phyloP scores from a whole-genome alignment of 2,329 filamentous ascomycete species.

The Sarocladium brachiariae region DNA sequence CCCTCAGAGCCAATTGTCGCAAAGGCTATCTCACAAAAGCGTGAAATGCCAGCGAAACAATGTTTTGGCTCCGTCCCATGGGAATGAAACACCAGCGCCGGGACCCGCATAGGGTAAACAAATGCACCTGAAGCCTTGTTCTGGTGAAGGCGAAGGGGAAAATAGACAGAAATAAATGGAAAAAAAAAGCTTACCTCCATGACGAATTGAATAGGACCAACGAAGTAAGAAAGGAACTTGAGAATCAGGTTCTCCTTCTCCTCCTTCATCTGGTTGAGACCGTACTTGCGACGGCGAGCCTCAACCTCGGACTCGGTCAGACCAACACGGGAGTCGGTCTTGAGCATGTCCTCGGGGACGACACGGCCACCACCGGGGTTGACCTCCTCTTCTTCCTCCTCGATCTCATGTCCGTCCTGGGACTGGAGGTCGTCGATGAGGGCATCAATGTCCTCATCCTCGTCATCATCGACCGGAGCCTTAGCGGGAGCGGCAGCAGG shows the following conservation, averaged over 20 bases:
- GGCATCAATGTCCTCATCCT: conserved; percentile 75
- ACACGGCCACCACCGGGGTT: conserved; percentile 49
- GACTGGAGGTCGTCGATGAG: conserved; percentile 85
- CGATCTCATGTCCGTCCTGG: conserved; percentile 61
- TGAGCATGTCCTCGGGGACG: conserved; percentile 67
- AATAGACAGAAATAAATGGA: conserved; percentile 2
- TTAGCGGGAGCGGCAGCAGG: conserved; percentile 28
- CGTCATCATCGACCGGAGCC: conserved; percentile 58
- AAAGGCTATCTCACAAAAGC: neutral
- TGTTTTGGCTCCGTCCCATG: neutral
- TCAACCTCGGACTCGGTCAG: conserved; percentile 65
- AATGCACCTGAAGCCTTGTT: neutral
- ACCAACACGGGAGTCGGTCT: conserved; percentile 68
- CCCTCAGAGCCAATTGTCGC: neutral
- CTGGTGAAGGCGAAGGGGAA: no score
- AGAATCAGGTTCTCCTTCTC: conserved; percentile 79
- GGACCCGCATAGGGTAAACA: neutral
- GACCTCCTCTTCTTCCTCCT: conserved; percentile 49
- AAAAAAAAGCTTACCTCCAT: conserved; percentile 63
- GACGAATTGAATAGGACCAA: conserved; percentile 87
- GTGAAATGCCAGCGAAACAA: conserved; percentile 9
- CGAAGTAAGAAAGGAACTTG: conserved; percentile 77
- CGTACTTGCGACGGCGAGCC: conserved; percentile 61
- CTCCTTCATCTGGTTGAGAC: conserved; percentile 85
- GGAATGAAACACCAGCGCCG: neutral